These are phyloP conservation scores for Paratinospora sagittata DNA, from an alignment of 164 flowering plant genomes.

Conservation along the genomic window DNA sequence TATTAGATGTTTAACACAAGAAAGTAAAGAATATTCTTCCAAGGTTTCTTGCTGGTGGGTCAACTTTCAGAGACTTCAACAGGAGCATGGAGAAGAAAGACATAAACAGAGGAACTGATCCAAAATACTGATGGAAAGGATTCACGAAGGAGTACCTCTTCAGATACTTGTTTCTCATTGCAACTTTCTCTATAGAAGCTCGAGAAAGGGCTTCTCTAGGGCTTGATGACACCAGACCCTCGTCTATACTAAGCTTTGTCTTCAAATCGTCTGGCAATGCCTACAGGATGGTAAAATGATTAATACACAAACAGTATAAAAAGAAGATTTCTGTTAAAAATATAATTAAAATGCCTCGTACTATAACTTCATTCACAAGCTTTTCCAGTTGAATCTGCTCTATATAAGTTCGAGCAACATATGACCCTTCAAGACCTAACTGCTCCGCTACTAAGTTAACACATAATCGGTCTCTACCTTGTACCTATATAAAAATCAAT, in stretches of 20 bases:
- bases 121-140: not conserved
- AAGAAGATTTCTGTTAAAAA: constrained; percentile 5
- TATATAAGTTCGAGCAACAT: constrained; percentile 84
- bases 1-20: not conserved
- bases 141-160: constrained; percentile 40
- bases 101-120: not conserved
- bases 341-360: constrained; percentile 27
- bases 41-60: not conserved
- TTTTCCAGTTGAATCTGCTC: constrained; percentile 97
- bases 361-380: constrained; percentile 93
- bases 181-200: constrained; percentile 60
- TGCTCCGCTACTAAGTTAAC: constrained; percentile 64
- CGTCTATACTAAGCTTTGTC: constrained; percentile 89
- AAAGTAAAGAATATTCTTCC: not conserved
- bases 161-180: constrained; percentile 47
- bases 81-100: not conserved
- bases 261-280: constrained; percentile 90
- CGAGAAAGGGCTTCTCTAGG: constrained; percentile 76
- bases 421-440: constrained; percentile 87
- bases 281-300: constrained; percentile 36
- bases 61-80: not conserved
- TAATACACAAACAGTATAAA: constrained; percentile 12
- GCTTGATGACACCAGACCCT: constrained; percentile 71
- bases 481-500: constrained; percentile 53
- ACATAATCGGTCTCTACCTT: constrained; percentile 75